These are phyloP conservation scores for Exobasidium cylindrosporum DNA, from an alignment of 1,284 basidiomycete genomes.

Conservation along the genomic window DNA sequence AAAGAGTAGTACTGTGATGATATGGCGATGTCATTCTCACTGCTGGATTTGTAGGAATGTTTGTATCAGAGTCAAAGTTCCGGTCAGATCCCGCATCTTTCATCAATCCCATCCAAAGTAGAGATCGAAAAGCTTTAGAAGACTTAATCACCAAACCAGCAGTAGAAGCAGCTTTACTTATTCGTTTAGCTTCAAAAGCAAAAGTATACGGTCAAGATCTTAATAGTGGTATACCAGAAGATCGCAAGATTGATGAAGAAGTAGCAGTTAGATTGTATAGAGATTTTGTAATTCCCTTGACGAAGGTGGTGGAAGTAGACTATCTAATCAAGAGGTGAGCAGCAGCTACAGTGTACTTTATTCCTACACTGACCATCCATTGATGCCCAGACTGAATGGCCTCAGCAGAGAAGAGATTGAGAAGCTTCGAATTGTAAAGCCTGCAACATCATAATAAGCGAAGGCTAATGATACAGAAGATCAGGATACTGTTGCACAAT, in stretches of 20 bases:
- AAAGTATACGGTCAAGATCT: conserved; percentile 88
- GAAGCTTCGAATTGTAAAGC: not conserved
- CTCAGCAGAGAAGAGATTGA: conserved; percentile 1
- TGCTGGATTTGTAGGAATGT: conserved; percentile 84
- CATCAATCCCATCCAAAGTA: conserved; percentile 79
- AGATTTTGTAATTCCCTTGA: conserved; percentile 91
- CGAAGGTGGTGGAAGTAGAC: conserved; percentile 91
- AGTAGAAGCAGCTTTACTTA: conserved; percentile 83
- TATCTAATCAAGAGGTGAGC: conserved; percentile 34
- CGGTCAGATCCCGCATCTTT: conserved; percentile 76
- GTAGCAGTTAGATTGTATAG: conserved; percentile 89
- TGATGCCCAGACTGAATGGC: conserved; percentile 12
- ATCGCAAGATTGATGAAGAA: conserved; percentile 80
- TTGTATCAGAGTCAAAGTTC: conserved; percentile 97
- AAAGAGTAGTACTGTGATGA: not conserved
- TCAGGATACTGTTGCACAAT: not conserved
- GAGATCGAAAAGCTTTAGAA: conserved; percentile 70
- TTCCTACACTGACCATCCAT: not conserved
- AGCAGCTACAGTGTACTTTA: not conserved
- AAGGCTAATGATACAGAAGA: not conserved
- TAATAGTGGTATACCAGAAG: conserved; percentile 52
- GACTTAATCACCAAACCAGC: conserved; percentile 91
- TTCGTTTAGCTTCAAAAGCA: conserved; percentile 84
- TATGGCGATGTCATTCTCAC: not conserved
- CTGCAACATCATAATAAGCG: too few relatives aligned